A percentile compares a stretch with the other conserved stretches of the same genome.
Evolutionary conservation across 2,329 filamentous ascomycete species (phyloP).

Genomic region (Cladophialophora psammophila): DNA sequence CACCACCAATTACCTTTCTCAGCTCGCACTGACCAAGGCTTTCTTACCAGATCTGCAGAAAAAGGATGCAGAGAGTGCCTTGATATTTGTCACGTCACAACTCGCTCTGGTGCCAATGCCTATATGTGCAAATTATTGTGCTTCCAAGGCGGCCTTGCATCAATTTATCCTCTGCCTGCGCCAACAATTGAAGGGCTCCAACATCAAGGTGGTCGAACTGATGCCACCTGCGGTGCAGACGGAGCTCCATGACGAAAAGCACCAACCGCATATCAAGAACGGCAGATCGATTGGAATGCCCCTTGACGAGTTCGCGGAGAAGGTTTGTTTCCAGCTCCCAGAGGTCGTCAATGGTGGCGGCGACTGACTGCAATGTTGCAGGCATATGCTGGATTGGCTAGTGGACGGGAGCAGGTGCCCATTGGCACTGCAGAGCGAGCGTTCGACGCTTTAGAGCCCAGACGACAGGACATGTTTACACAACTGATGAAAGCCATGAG

Average conservation of each 20-base stretch:
- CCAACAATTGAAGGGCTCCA: constrained; percentile 57
- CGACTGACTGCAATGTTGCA: constrained; percentile 14
- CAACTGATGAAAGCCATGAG: constrained; percentile 24
- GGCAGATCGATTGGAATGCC: constrained; percentile 62
- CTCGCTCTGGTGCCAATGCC: constrained; percentile 59
- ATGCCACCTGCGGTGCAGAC: constrained; percentile 65
- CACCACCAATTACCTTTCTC: constrained; percentile 59
- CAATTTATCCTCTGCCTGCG: constrained; percentile 61
- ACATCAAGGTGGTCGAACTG: constrained; percentile 63
- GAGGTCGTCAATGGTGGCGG: background rate
- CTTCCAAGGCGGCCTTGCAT: constrained; percentile 63
- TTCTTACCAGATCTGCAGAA: constrained; percentile 60
- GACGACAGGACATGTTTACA: constrained; percentile 52
- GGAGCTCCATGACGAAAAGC: constrained; percentile 62
- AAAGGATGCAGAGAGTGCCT: constrained; percentile 50
- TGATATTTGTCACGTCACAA: constrained; percentile 59
- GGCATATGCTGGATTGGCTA: constrained; percentile 55
- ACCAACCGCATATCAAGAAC: constrained; percentile 62
- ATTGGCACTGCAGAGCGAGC: constrained; percentile 54
- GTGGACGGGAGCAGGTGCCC: constrained; percentile 61
- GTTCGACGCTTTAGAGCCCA: constrained; percentile 57
- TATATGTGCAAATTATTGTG: constrained; percentile 61
- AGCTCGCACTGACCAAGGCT: constrained; percentile 58
- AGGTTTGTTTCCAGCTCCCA: constrained; percentile 39
- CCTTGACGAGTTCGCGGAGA: constrained; percentile 59